Conservation (phyloP, 2,329 filamentous ascomycete species). For the Phoma sp. region DNA sequence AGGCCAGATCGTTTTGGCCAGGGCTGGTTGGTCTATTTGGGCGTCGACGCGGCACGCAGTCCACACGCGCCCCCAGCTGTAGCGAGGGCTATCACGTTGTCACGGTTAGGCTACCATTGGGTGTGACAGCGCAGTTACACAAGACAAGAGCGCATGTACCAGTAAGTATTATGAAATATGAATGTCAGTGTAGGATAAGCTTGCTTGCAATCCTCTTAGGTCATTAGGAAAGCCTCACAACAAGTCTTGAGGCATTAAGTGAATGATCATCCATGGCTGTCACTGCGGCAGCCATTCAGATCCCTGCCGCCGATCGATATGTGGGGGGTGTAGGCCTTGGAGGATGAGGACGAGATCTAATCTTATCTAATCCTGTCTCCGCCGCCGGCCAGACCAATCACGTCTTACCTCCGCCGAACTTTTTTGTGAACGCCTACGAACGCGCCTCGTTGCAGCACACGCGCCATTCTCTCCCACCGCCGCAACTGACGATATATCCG, state of each 20-base stretch:
- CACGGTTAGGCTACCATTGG: slow-evolving; percentile 4
- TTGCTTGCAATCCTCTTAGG: too few relatives aligned
- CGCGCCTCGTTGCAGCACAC: background rate
- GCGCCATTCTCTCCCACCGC: background rate
- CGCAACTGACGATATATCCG: background rate
- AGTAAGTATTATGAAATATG: too few relatives aligned
- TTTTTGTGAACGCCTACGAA: slow-evolving; percentile 6
- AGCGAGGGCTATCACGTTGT: background rate
- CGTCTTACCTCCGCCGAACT: slow-evolving; percentile 5
- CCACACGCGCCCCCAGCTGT: slow-evolving; percentile 1
- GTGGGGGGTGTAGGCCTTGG: background rate
- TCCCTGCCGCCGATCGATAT: background rate
- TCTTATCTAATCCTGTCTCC: background rate
- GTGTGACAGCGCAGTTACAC: background rate
- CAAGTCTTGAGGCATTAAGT: too few relatives aligned
- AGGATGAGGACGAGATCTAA: background rate
- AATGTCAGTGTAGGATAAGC: too few relatives aligned
- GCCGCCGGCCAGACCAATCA: background rate
- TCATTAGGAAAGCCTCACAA: too few relatives aligned
- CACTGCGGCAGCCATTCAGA: background rate
- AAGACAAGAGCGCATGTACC: background rate
- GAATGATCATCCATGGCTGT: background rate
- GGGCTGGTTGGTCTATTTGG: slow-evolving; percentile 1
- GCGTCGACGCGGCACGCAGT: slow-evolving; percentile 4
- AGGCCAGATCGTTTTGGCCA: background rate